These are phyloP conservation scores for Rhizopogon vulgaris DNA, from an alignment of 768 basidiomycete genomes.

Conservation along the genomic window DNA sequence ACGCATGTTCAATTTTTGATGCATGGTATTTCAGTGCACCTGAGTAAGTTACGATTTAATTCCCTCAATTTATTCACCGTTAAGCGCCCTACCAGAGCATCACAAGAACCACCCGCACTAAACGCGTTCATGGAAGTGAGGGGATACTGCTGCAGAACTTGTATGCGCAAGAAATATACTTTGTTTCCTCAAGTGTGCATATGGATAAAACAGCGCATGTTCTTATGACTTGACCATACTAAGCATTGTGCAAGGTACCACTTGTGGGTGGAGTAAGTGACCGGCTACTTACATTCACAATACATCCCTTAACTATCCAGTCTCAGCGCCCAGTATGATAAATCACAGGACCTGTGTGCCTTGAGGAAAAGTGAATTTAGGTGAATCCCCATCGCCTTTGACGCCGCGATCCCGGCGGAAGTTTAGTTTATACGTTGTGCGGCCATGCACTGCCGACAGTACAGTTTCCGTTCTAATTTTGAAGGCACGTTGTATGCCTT, in stretches of 20 bases:
- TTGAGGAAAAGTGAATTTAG: neutral
- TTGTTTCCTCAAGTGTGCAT: neutral
- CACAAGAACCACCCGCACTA: constrained; percentile 90
- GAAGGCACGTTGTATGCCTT: neutral
- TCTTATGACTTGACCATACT: neutral
- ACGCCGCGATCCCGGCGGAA: neutral
- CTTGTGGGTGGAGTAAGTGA: neutral
- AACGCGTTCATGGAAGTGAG: constrained; percentile 8
- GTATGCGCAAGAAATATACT: constrained; percentile 17
- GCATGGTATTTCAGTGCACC: constrained; percentile 52
- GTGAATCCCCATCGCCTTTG: neutral
- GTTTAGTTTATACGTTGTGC: neutral
- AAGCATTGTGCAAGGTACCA: neutral
- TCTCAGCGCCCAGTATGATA: neutral
- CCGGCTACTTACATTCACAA: neutral
- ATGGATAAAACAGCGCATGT: neutral
- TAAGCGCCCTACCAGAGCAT: constrained; percentile 50
- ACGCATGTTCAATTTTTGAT: constrained; percentile 4
- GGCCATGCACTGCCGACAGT: neutral
- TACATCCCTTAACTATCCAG: neutral
- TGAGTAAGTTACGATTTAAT: constrained; percentile 51
- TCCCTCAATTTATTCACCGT: constrained; percentile 2
- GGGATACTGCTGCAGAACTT: constrained; percentile 7
- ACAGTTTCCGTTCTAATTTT: neutral
- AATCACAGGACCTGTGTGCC: neutral